Percentiles rank a stretch among this genome's conserved stretches.
Evolutionary conservation across 1,139 yeast genomes (phyloP).

Genomic region (Hansenula anomala): DNA sequence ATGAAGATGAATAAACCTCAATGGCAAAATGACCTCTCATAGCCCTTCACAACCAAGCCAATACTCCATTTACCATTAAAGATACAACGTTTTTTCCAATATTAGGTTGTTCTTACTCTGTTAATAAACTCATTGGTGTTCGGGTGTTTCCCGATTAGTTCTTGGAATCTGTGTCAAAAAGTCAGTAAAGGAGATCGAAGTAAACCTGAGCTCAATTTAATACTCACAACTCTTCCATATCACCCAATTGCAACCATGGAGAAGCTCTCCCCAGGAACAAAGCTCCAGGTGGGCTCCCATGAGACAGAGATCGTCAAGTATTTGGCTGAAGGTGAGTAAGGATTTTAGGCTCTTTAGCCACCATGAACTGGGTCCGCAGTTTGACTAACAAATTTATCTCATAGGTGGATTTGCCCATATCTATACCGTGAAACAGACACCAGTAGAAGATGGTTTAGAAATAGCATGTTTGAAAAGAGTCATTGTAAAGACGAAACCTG

Average conservation of each 20-base stretch:
- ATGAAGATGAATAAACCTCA: too few species aligned
- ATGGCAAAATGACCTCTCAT: too few species aligned
- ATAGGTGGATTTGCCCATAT: constrained; percentile 56
- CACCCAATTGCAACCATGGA: too few species aligned
- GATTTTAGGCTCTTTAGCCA: constrained; percentile 31
- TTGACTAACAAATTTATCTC: too few species aligned
- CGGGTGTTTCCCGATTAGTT: constrained; percentile 1
- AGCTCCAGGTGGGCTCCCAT: constrained; percentile 52
- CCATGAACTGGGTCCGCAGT: too few species aligned
- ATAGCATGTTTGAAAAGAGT: constrained; percentile 72
- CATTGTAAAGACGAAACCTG: constrained; percentile 65
- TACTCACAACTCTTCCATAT: too few species aligned
- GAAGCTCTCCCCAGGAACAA: constrained; percentile 46
- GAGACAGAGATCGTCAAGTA: constrained; percentile 43
- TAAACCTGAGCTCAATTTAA: too few species aligned
- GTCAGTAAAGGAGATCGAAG: not conserved
- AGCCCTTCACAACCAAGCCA: too few species aligned
- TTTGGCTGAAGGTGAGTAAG: constrained; percentile 48
- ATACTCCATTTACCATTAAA: too few species aligned
- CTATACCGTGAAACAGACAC: constrained; percentile 50
- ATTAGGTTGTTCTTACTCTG: too few species aligned
- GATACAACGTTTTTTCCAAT: too few species aligned
- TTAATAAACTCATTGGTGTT: constrained; percentile 1
- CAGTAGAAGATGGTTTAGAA: constrained; percentile 26
- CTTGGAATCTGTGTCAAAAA: constrained; percentile 1